A percentile compares a stretch with the other conserved stretches of the same genome.
Evolutionary conservation across 192 early-diverging fungal genomes (phyloP).

Genomic region (Coemansia umbellata): DNA sequence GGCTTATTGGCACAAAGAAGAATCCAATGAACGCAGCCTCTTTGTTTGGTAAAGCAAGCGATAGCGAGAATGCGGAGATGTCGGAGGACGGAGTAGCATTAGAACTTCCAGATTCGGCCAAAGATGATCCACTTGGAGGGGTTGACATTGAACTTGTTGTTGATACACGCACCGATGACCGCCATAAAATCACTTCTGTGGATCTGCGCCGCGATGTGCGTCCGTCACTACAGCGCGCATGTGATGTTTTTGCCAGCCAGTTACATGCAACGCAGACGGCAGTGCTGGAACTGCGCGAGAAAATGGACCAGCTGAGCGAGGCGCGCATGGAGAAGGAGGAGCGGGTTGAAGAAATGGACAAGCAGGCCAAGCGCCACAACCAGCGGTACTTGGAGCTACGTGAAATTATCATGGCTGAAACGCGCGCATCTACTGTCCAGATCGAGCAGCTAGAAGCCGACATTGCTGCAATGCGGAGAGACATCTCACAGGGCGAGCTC

Average conservation of each 20-base stretch:
- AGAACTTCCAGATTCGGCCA: conserved; percentile 17
- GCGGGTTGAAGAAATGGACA: conserved; percentile 45
- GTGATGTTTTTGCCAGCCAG: conserved; percentile 47
- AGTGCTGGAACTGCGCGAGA: conserved; percentile 38
- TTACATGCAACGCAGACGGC: conserved; percentile 40
- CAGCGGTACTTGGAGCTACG: conserved; percentile 46
- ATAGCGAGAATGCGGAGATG: conserved; percentile 11
- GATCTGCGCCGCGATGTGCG: conserved; percentile 42
- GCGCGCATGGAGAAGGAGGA: conserved; percentile 44
- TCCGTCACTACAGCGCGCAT: conserved; percentile 40
- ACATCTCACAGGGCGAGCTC: conserved; percentile 43
- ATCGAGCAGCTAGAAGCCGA: conserved; percentile 49
- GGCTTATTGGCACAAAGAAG: conserved; percentile 35
- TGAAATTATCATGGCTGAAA: conserved; percentile 34
- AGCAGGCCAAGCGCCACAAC: conserved; percentile 43
- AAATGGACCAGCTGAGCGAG: conserved; percentile 44
- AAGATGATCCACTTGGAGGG: conserved; percentile 37
- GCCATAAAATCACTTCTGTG: conserved; percentile 37
- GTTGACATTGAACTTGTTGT: conserved; percentile 37
- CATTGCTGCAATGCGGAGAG: conserved; percentile 45
- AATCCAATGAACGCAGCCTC: not conserved
- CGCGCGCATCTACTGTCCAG: conserved; percentile 31
- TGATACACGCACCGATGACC: conserved; percentile 37
- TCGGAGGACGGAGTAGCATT: not conserved
- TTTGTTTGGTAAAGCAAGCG: not conserved